phyloP scores from a whole-genome alignment of 2,329 filamentous ascomycete genomes.

The Piedraia hortae region DNA sequence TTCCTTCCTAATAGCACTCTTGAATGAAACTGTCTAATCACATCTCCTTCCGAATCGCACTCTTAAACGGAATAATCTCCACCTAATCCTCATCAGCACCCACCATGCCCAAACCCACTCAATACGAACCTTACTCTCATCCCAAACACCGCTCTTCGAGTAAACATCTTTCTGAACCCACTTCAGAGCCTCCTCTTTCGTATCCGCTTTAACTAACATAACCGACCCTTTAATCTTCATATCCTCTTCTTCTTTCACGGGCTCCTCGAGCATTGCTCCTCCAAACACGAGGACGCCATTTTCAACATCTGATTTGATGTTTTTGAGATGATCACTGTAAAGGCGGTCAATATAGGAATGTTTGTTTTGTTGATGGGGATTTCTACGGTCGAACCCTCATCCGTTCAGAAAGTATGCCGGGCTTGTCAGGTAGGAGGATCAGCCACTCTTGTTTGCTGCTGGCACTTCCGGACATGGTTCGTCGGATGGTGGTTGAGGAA shows the following conservation, averaged over 20 bases:
- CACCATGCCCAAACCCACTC: too few relatives aligned
- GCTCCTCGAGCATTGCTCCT: slow-evolving; percentile 38
- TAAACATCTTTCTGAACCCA: slow-evolving; percentile 48
- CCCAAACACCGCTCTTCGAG: slow-evolving; percentile 46
- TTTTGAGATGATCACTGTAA: slow-evolving; percentile 26
- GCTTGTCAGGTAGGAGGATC: slow-evolving; percentile 21
- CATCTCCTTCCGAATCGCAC: too few relatives aligned
- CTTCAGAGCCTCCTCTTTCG: slow-evolving; percentile 40
- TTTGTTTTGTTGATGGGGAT: too few relatives aligned
- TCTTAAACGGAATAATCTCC: too few relatives aligned
- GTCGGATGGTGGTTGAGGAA: too few relatives aligned
- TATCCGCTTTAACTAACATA: slow-evolving; percentile 37
- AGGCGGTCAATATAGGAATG: neutral
- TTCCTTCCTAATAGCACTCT: too few relatives aligned
- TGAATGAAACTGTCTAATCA: too few relatives aligned
- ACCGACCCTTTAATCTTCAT: slow-evolving; percentile 50
- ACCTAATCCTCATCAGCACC: too few relatives aligned
- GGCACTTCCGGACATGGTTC: too few relatives aligned
- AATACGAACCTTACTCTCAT: slow-evolving; percentile 27
- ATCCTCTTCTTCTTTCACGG: slow-evolving; percentile 32
- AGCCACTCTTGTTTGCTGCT: slow-evolving; percentile 24
- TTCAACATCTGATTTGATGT: slow-evolving; percentile 24
- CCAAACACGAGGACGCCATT: slow-evolving; percentile 35
- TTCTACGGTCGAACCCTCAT: slow-evolving; percentile 17
- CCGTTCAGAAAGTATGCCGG: slow-evolving; percentile 16